Evolutionary conservation across 2,329 filamentous ascomycete genomes (phyloP).

Genomic region (Penicillium hesseltinei): DNA sequence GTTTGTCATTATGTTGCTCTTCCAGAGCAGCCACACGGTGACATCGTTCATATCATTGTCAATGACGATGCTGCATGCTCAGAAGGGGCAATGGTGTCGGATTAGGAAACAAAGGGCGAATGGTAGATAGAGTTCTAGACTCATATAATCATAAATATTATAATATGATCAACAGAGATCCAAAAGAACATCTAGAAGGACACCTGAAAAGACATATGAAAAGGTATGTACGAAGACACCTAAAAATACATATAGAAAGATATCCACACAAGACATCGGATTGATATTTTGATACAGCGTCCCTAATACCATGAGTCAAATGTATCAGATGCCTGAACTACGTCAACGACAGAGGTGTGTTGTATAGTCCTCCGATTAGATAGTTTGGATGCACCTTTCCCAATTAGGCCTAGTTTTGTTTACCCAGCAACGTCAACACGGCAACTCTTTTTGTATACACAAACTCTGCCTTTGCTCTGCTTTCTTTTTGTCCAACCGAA

Average conservation of each 20-base stretch:
- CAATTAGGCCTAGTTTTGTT: slow-evolving; percentile 20
- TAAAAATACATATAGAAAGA: too few relatives aligned
- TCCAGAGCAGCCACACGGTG: slow-evolving; percentile 19
- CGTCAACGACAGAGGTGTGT: background rate
- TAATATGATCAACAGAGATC: too few relatives aligned
- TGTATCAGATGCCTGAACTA: background rate
- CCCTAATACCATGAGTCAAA: background rate
- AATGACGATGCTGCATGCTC: slow-evolving; percentile 14
- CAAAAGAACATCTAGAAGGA: too few relatives aligned
- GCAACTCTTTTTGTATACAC: slow-evolving; percentile 10
- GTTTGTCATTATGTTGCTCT: slow-evolving; percentile 26
- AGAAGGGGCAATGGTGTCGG: background rate
- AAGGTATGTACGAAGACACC: too few relatives aligned
- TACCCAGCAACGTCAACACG: slow-evolving; percentile 19
- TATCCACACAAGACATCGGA: too few relatives aligned
- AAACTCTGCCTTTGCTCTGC: slow-evolving; percentile 4
- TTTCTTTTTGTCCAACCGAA: background rate
- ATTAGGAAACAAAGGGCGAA: background rate
- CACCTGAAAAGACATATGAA: too few relatives aligned
- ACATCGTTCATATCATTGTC: slow-evolving; percentile 32
- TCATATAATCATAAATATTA: background rate
- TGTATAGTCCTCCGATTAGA: background rate
- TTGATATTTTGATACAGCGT: background rate
- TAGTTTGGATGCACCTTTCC: slow-evolving; percentile 5
- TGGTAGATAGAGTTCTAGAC: background rate